Conservation (phyloP, 441 rosid species). For the Arabidopsis lyrata region DNA sequence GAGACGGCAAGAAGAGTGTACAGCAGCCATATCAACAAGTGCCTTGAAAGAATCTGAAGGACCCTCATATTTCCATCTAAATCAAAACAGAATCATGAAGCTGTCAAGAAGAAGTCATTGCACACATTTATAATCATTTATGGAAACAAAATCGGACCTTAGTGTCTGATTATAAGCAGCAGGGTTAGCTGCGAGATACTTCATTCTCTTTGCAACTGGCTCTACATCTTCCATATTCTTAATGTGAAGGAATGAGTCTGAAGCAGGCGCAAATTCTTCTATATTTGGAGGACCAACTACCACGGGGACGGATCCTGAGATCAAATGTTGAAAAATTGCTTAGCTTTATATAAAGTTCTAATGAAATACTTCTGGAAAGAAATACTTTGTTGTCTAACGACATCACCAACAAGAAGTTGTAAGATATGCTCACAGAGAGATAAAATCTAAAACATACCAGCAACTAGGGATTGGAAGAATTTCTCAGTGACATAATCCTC, state of each 20-base stretch:
- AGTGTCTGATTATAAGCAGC: conserved; percentile 61
- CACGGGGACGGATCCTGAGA: conserved; percentile 84
- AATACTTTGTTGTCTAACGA: background rate
- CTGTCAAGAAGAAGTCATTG: conserved; percentile 4
- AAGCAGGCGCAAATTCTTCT: conserved; percentile 82
- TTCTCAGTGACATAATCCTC: conserved; percentile 98
- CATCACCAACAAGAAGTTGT: background rate
- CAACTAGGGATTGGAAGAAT: conserved; percentile 91
- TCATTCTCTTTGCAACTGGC: conserved; percentile 75
- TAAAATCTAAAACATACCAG: conserved; percentile 58
- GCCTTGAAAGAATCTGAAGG: conserved; percentile 95
- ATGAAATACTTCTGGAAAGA: background rate
- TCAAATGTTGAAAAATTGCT: background rate
- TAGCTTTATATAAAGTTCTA: background rate
- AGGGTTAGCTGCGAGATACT: conserved; percentile 71
- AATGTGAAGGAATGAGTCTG: conserved; percentile 71
- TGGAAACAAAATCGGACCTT: conserved; percentile 1
- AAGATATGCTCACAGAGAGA: background rate
- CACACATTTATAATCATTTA: background rate
- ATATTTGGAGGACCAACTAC: conserved; percentile 95
- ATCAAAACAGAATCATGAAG: conserved; percentile 13
- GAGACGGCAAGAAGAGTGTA: conserved; percentile 95
- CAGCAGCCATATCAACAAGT: conserved; percentile 93
- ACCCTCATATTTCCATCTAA: conserved; percentile 92
- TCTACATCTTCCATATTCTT: conserved; percentile 63